Evolutionary conservation across 345 rosid genomes (phyloP).

Genomic region (Eucalyptus curtisii): DNA sequence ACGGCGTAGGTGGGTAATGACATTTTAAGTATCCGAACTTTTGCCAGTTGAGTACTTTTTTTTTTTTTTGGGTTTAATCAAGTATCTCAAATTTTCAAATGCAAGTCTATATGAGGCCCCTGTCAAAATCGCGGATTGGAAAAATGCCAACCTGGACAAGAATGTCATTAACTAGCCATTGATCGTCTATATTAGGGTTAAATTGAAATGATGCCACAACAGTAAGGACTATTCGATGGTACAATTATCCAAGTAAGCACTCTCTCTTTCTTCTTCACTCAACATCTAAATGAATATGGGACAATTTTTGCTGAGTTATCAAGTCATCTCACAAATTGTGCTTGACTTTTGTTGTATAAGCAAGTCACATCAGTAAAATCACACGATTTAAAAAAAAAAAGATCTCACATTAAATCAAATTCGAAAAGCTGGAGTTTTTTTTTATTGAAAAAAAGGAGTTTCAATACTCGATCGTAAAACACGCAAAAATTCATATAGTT

Average conservation of each 20-base stretch:
- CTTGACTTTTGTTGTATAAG: not conserved
- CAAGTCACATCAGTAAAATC: not conserved
- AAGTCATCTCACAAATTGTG: not conserved
- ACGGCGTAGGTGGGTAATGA: not conserved
- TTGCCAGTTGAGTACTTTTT: too few species aligned
- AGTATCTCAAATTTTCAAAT: not conserved
- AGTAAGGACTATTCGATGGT: not conserved
- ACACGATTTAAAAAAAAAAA: accelerated
- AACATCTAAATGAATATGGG: not conserved
- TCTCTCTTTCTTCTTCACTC: not conserved
- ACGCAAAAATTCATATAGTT: not conserved
- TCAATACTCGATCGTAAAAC: not conserved
- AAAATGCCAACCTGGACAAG: not conserved
- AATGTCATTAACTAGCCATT: not conserved
- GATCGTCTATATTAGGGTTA: not conserved
- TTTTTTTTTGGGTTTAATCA: not conserved
- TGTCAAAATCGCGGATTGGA: not conserved
- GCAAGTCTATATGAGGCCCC: not conserved
- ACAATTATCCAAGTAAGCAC: not conserved
- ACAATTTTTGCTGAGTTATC: not conserved
- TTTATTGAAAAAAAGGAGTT: not conserved
- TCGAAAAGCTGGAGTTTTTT: not conserved
- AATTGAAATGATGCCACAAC: not conserved
- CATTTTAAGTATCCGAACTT: not conserved
- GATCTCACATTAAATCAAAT: not conserved